These are phyloP conservation scores for Patellaria atrata DNA, from an alignment of 495 filamentous ascomycete species.

Conservation along the genomic window DNA sequence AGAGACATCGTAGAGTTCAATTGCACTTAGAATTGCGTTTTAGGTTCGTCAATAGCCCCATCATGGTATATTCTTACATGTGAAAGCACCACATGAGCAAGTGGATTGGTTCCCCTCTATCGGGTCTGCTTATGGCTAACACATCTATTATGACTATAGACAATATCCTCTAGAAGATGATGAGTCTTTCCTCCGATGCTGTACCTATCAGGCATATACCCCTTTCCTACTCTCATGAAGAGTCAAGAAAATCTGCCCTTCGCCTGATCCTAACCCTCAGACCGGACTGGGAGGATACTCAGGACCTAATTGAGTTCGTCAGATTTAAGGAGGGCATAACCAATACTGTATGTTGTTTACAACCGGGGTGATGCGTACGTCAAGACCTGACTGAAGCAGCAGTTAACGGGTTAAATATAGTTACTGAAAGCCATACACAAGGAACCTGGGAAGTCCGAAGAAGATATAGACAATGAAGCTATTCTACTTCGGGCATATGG, in stretches of 20 bases:
- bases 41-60: no score
- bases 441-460: slow-evolving; percentile 56
- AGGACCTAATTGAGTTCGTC: slow-evolving; percentile 71
- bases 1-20: no score
- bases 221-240: slow-evolving; percentile 57
- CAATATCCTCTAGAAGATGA: no score
- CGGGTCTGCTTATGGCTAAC: no score
- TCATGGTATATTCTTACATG: no score
- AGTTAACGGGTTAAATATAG: slow-evolving; percentile 25
- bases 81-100: no score
- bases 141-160: no score
- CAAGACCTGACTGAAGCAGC: background rate
- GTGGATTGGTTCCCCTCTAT: no score
- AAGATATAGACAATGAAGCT: slow-evolving; percentile 71
- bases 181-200: no score
- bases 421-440: slow-evolving; percentile 79
- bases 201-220: slow-evolving; percentile 48
- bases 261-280: slow-evolving; percentile 64
- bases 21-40: no score
- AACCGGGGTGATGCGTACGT: background rate
- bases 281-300: slow-evolving; percentile 65
- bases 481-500: slow-evolving; percentile 90
- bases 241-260: slow-evolving; percentile 62
- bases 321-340: slow-evolving; percentile 97
- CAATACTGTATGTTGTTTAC: slow-evolving; percentile 55